Conservation (phyloP, 495 filamentous ascomycete species). For the Jackrogersella minutella region DNA sequence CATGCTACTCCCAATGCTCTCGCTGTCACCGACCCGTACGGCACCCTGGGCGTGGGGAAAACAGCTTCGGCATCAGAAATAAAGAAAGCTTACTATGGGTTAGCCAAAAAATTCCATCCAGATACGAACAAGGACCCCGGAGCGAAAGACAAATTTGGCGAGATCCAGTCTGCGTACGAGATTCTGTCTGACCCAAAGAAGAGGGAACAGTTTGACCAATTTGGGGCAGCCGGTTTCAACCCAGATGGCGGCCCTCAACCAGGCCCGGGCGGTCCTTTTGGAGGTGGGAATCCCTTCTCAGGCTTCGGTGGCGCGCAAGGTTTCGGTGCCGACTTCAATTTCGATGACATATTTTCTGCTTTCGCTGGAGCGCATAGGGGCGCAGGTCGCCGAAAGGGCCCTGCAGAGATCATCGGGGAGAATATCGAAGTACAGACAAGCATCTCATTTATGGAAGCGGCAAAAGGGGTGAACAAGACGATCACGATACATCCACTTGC, state of each 20-base stretch:
- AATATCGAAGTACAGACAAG: slow-evolving; percentile 93
- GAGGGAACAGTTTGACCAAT: slow-evolving; percentile 88
- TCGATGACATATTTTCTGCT: slow-evolving; percentile 93
- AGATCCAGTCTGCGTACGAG: slow-evolving; percentile 92
- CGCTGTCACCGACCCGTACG: slow-evolving; percentile 82
- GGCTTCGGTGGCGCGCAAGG: slow-evolving; percentile 65
- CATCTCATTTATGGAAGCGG: slow-evolving; percentile 95
- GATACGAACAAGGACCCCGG: slow-evolving; percentile 94
- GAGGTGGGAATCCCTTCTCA: slow-evolving; percentile 69
- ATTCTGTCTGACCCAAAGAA: slow-evolving; percentile 90
- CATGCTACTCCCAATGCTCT: slow-evolving; percentile 70
- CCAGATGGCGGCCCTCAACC: slow-evolving; percentile 76
- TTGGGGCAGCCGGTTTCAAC: slow-evolving; percentile 88
- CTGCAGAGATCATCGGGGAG: slow-evolving; percentile 84
- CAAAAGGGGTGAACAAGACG: slow-evolving; percentile 82
- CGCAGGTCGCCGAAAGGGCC: slow-evolving; percentile 67
- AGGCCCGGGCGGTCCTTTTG: slow-evolving; percentile 64
- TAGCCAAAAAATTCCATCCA: slow-evolving; percentile 98
- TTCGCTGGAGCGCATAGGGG: no score
- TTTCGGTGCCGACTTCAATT: slow-evolving; percentile 84
- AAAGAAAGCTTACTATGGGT: slow-evolving; percentile 97
- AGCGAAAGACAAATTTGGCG: slow-evolving; percentile 93
- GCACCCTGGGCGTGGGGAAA: slow-evolving; percentile 82
- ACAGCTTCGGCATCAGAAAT: slow-evolving; percentile 84
- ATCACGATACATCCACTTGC: slow-evolving; percentile 80